Base-by-base conservation (phyloP, 2,329 filamentous ascomycete genomes). In the Knufia fluminis region DNA sequence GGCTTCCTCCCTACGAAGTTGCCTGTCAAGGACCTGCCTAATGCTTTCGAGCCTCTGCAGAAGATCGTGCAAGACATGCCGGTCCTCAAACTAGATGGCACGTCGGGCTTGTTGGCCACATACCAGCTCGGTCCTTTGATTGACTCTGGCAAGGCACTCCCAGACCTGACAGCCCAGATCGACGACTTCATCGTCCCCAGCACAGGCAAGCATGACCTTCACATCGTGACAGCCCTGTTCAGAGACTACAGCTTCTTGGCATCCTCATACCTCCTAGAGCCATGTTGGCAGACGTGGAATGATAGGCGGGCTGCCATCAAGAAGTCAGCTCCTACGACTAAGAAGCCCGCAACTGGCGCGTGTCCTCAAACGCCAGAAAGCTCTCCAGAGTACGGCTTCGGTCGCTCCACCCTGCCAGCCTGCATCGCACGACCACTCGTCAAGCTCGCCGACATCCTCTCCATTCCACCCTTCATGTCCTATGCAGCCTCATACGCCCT, bases 401-500 rank as follows among this genome's bases (percentile, higher is more conserved):
- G 82, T 2, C 73, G 89, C 39, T 78, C 88, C 52, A 72, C 78
- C 19, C 68, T 96, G 59, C 90, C 90, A 1, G 75, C 76, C 46
- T 78, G 80, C 59, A 81, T 95, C 59, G 79, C 87, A n/a, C 72
- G 83, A 31, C 89, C 90, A 0, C 87, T 96, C 62, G 85, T 85
- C 43, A 82, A 81, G 57, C 88, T 87, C 68, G 88, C 88, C 50
- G 43, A 19, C 52, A 81, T 78, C 52, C 68, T 74, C 56, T 83
- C 87, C 50, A 90, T 95, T 65, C 86, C 91, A 61, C 88, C 89
- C 1, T 95, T 94, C 71, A 91, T 95, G 85, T 88, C 92, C 61
- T 95, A 82, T 60, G 79, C 79, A 39, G 78, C 77, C 1, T 77
- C 76, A 0, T 82, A 82, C 61, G 74, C 75, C 22, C 69, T 82